A percentile compares a stretch with the other conserved stretches of the same genome.
These are phyloP conservation scores for Arabidopsis hybrid DNA, from an alignment of 441 rosid genomes.

Conservation along the genomic window DNA sequence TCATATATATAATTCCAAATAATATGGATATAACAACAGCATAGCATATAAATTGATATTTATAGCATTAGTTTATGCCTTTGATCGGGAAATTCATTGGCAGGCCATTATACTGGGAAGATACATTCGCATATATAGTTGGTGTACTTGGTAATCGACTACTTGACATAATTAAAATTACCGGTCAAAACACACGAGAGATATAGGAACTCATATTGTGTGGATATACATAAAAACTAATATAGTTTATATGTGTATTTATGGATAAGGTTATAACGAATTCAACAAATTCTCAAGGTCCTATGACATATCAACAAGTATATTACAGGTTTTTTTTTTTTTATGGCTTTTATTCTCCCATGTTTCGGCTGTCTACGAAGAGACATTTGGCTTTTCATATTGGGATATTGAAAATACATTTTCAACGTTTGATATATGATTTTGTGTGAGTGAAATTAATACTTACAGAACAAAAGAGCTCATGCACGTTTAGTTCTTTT, in stretches of 20 bases:
- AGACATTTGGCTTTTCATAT: conserved; percentile 47
- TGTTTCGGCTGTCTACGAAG: conserved; percentile 38
- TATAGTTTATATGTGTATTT: conserved; percentile 2
- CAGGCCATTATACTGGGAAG: conserved; percentile 33
- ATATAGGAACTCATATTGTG: neutral
- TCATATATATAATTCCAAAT: conserved; percentile 9
- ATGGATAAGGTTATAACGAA: conserved; percentile 38
- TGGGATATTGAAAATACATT: conserved; percentile 18
- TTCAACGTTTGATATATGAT: conserved; percentile 16
- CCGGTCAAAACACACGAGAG: conserved; percentile 20
- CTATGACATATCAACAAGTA: conserved; percentile 14
- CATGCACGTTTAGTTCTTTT: conserved; percentile 32
- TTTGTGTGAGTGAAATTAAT: conserved; percentile 4
- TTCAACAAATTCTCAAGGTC: conserved; percentile 37
- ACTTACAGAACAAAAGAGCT: conserved; percentile 2
- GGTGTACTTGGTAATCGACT: conserved; percentile 11
- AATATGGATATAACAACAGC: conserved; percentile 17
- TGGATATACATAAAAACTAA: neutral
- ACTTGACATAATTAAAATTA: conserved; percentile 8
- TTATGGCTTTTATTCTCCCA: conserved; percentile 39
- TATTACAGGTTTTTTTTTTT: neutral
- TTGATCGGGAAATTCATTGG: conserved; percentile 20
- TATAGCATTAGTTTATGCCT: neutral
- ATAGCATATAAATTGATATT: neutral
- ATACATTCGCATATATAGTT: conserved; percentile 23